Conservation (phyloP, 148 eudicot species). For the Fallopia convolvulus region DNA sequence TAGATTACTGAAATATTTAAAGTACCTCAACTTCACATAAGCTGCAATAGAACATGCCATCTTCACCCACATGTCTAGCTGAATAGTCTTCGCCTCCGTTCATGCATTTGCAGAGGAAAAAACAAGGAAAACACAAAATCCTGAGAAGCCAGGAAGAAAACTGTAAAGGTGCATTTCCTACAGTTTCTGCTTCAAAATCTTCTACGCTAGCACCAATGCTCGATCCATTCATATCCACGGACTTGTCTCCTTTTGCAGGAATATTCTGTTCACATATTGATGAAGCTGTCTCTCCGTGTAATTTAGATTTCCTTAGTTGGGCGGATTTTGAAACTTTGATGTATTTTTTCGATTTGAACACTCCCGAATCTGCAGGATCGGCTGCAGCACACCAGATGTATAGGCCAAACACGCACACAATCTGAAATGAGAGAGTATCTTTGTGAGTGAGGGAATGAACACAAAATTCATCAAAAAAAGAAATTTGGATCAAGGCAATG, state of each 20-base stretch:
- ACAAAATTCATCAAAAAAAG: not conserved
- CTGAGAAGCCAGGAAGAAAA: conserved; percentile 35
- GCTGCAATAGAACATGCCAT: conserved; percentile 99
- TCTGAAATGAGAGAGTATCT: conserved; percentile 31
- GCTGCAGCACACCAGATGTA: conserved; percentile 99
- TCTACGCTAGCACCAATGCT: conserved; percentile 31
- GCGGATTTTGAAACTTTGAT: conserved; percentile 31
- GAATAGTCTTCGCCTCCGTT: conserved; percentile 54
- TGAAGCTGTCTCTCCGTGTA: conserved; percentile 47
- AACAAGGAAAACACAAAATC: conserved; percentile 56
- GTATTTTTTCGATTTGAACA: conserved; percentile 89
- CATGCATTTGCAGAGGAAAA: conserved; percentile 50
- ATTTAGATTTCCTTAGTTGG: conserved; percentile 38
- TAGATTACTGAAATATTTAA: not conserved
- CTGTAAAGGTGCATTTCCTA: conserved; percentile 20
- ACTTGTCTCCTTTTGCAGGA: conserved; percentile 34
- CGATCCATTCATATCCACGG: conserved; percentile 28
- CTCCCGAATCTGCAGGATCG: conserved; percentile 91
- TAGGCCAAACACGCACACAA: conserved; percentile 56
- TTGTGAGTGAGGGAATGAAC: not conserved
- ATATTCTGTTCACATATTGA: conserved; percentile 40
- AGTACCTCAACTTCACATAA: conserved; percentile 97
- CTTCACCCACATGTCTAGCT: conserved; percentile 71
- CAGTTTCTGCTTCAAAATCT: conserved; percentile 31
- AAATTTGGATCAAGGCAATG: not conserved